Evolutionary conservation across 441 rosid genomes (phyloP).

Genomic region (Viola pubescens): DNA sequence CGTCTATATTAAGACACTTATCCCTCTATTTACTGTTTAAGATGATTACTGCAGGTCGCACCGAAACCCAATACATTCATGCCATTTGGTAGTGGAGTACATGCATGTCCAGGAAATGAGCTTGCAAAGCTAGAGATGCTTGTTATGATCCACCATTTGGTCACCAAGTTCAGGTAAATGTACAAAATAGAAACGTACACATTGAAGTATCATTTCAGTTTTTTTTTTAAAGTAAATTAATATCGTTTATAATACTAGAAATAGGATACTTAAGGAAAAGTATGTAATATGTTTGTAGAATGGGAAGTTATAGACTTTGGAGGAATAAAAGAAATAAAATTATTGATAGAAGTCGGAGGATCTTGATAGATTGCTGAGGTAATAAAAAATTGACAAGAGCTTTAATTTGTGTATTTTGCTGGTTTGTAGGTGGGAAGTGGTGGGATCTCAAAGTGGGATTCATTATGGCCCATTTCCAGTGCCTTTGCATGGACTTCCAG

Average conservation of each 20-base stretch:
- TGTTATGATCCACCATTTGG: slow-evolving; percentile 51
- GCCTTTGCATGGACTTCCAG: slow-evolving; percentile 58
- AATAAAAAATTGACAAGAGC: not conserved
- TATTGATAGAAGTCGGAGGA: not conserved
- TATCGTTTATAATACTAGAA: too few relatives aligned
- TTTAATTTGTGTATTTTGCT: slow-evolving; percentile 10
- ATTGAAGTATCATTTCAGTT: too few relatives aligned
- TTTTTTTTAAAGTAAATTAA: too few relatives aligned
- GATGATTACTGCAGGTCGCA: slow-evolving; percentile 28
- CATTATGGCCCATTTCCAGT: slow-evolving; percentile 79
- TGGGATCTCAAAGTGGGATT: slow-evolving; percentile 45
- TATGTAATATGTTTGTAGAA: too few relatives aligned
- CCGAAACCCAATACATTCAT: slow-evolving; percentile 57
- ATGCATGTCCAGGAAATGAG: slow-evolving; percentile 75
- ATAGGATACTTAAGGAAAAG: too few relatives aligned
- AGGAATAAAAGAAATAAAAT: too few relatives aligned
- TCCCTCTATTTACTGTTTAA: not conserved
- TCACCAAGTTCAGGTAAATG: slow-evolving; percentile 53
- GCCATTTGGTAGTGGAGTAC: slow-evolving; percentile 73
- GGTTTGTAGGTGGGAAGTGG: slow-evolving; percentile 58
- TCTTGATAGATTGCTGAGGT: not conserved
- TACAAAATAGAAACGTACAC: too few relatives aligned
- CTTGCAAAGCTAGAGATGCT: slow-evolving; percentile 76
- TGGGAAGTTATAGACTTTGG: too few relatives aligned
- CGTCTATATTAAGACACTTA: not conserved